Base-by-base conservation (phyloP, 352 stramenopile species). In the Aphanomyces euteiches region DNA sequence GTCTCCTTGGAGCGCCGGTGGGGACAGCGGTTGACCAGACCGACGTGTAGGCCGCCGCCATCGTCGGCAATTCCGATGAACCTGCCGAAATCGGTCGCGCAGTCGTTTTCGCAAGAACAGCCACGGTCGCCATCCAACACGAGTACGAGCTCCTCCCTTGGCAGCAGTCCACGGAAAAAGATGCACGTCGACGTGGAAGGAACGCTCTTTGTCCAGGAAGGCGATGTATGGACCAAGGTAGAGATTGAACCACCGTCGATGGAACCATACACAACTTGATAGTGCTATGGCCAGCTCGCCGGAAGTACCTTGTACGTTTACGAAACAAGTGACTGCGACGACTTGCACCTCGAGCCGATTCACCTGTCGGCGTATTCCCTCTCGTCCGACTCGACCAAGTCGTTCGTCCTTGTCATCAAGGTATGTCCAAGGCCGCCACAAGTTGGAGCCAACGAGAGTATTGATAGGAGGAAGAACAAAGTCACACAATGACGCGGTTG, bases 181-280 rank as follows among this genome's bases (percentile, higher is more conserved):
- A n/a, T 7, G 17, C 39, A 7, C 3, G 54, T 61, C 54, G 54
- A 61, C 28, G 43, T 61, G 54, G 54, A 61, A 37, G 54, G 54
- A 8, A 19, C 54, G 7, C 28, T 61, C 13, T 41, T 19, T 41
- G 54, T 61, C 19, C 13, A 61, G 54, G 10, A n/a, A 28, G 8
- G 17, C 34, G 54, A 12, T 39, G 45, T 48, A 37, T 70, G 64
- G 64, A 61, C 64, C 47, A 70, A 70, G 64, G 64, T 70, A 70
- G 5, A 45, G 1, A n/a, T 12, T 45, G 19, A 40, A n/a, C 13
- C 37, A 1, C 1, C 15, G 15, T 61, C 45, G 63, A 61, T 47
- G 1, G 58, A 17, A 28, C 15, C 21, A 59, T 21, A 66, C n/a
- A n/a, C 10, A 60, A 17, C 7, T 47, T 61, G 10, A 17, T 70